A percentile compares a stretch with the other conserved stretches of the same genome.
These are phyloP conservation scores for Fraxinus greggii DNA, from an alignment of 305 asterid species.

Conservation along the genomic window DNA sequence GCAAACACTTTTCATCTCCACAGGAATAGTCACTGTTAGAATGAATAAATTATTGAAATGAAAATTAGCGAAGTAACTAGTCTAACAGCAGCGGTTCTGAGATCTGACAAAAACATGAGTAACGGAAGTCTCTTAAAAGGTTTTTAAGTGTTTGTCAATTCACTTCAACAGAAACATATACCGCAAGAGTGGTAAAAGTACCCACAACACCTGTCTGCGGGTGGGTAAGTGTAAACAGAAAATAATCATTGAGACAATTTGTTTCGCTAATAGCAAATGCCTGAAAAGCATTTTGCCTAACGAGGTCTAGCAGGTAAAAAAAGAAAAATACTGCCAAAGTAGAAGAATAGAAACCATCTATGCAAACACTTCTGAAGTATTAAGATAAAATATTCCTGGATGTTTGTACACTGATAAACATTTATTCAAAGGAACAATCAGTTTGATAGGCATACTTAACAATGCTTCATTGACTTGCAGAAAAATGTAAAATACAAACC, in stretches of 20 bases:
- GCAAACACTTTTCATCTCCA: not conserved
- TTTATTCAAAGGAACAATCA: not conserved
- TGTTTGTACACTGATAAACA: not conserved
- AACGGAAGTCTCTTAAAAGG: not conserved
- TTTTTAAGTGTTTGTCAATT: not conserved
- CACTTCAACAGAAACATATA: not conserved
- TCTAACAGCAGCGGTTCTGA: not conserved
- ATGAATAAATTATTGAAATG: not conserved
- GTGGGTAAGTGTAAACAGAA: not conserved
- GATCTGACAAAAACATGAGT: not conserved
- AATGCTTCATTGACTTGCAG: conserved; percentile 6
- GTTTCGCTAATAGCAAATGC: not conserved
- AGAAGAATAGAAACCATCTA: not conserved
- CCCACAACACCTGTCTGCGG: not conserved
- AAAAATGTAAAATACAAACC: conserved; percentile 19
- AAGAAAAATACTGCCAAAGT: not conserved
- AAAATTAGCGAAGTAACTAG: not conserved
- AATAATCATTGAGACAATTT: not conserved
- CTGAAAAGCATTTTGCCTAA: not conserved
- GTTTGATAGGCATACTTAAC: not conserved
- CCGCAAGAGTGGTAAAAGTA: not conserved
- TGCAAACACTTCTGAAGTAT: not conserved
- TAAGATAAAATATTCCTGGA: not conserved
- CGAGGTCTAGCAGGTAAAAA: not conserved
- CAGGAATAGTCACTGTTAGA: not conserved